These are phyloP conservation scores for Fonsecaea monophora DNA, from an alignment of 2,329 filamentous ascomycete species.

Conservation along the genomic window DNA sequence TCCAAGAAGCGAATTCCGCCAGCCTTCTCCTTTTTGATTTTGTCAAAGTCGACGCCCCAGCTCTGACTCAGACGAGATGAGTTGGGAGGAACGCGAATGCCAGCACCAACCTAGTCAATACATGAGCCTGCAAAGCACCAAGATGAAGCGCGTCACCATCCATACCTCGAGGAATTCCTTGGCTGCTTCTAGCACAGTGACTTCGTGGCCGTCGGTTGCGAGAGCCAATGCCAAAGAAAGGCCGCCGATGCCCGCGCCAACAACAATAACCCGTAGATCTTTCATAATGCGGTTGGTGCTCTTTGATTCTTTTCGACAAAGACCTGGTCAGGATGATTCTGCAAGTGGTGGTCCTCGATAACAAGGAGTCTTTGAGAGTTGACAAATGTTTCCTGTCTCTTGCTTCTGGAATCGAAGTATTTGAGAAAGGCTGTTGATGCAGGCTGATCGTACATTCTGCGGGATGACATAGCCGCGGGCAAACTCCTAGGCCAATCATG, in stretches of 20 bases:
- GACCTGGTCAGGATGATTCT: neutral
- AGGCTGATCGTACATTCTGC: neutral
- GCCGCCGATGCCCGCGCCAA: conserved; percentile 39
- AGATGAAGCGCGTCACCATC: neutral
- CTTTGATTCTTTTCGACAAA: neutral
- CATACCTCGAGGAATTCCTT: conserved; percentile 37
- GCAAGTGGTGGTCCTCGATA: neutral
- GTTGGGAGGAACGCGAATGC: conserved; percentile 41
- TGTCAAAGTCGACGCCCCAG: conserved; percentile 35
- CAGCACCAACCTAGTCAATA: conserved; percentile 38
- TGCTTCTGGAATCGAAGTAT: neutral
- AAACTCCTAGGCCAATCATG: conserved; percentile 7
- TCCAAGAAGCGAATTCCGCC: conserved; percentile 43
- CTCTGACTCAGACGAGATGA: conserved; percentile 33
- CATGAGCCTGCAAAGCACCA: neutral
- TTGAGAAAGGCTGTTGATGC: conserved; percentile 2
- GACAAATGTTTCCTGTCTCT: neutral
- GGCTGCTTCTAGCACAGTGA: conserved; percentile 42
- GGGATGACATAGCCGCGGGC: conserved; percentile 13
- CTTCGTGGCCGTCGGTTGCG: conserved; percentile 37
- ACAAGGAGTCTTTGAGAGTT: neutral
- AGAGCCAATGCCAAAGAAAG: conserved; percentile 40
- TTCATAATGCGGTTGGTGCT: conserved; percentile 13
- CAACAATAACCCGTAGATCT: conserved; percentile 33
- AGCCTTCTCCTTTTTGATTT: conserved; percentile 41